Percentiles rank a stretch among this genome's conserved stretches.
These are phyloP conservation scores for Lepiota brunneoincarnata DNA, from an alignment of 768 basidiomycete species.

Conservation along the genomic window DNA sequence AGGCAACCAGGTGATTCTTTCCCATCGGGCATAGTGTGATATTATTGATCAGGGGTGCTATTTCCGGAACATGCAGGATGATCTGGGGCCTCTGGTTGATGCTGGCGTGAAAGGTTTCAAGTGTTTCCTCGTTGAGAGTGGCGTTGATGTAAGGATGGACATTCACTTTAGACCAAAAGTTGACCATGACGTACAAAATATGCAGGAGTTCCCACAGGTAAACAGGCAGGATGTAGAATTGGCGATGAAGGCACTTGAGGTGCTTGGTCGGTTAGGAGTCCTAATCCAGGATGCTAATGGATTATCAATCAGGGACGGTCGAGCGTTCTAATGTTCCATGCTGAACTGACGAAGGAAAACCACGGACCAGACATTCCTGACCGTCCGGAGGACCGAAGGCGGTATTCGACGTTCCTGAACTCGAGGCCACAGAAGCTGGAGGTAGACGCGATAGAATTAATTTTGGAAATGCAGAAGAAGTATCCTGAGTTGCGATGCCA, in stretches of 20 bases:
- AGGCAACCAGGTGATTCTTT: slow-evolving; percentile 65
- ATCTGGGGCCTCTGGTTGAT: slow-evolving; percentile 72
- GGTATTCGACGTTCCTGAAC: slow-evolving; percentile 79
- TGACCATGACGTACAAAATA: background rate
- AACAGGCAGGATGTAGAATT: slow-evolving; percentile 59
- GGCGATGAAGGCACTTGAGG: slow-evolving; percentile 78
- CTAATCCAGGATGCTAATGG: background rate
- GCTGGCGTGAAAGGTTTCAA: slow-evolving; percentile 95
- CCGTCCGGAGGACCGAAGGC: slow-evolving; percentile 35
- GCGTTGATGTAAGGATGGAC: slow-evolving; percentile 74
- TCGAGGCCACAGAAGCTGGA: slow-evolving; percentile 86
- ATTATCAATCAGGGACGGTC: slow-evolving; percentile 49
- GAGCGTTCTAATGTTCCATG: slow-evolving; percentile 87
- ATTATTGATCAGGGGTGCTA: background rate
- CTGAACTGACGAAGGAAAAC: slow-evolving; percentile 62
- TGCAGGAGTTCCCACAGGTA: slow-evolving; percentile 93
- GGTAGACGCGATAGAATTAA: slow-evolving; percentile 74
- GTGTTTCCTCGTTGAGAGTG: slow-evolving; percentile 94
- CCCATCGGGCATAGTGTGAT: background rate
- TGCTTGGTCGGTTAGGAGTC: slow-evolving; percentile 14
- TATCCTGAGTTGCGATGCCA: slow-evolving; percentile 79
- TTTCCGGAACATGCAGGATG: slow-evolving; percentile 37
- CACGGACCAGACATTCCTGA: slow-evolving; percentile 9
- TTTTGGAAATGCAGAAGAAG: slow-evolving; percentile 58
- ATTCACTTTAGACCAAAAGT: background rate